Percentiles rank a stretch among this genome's conserved stretches.
These are phyloP conservation scores for Myriosclerotinia duriaeana DNA, from an alignment of 2,329 filamentous ascomycete genomes.

Conservation along the genomic window DNA sequence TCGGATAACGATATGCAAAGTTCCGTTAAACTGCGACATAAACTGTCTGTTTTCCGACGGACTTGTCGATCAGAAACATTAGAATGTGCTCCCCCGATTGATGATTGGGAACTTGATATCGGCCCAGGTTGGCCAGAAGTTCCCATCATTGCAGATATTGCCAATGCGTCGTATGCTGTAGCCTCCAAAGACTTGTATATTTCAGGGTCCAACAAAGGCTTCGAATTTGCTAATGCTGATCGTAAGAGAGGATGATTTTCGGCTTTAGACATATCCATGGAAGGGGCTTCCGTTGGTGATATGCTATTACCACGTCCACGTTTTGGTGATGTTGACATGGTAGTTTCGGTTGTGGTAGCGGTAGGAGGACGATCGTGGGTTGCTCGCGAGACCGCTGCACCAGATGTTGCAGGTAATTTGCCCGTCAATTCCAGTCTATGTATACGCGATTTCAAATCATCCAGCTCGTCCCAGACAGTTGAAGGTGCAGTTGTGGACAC, in stretches of 20 bases:
- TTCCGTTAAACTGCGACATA: conserved; percentile 91
- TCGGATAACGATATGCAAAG: conserved; percentile 82
- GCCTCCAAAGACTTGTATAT: conserved; percentile 79
- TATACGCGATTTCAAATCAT: conserved; percentile 92
- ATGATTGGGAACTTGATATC: conserved; percentile 59
- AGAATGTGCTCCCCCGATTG: conserved; percentile 41
- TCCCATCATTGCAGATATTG: conserved; percentile 75
- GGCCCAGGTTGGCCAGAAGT: conserved; percentile 66
- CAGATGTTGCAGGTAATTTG: conserved; percentile 79
- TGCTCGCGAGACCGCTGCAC: conserved; percentile 65
- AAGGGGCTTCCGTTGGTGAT: conserved; percentile 48
- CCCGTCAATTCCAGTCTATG: conserved; percentile 86
- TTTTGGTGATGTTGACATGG: conserved; percentile 86
- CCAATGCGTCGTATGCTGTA: conserved; percentile 77
- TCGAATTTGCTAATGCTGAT: conserved; percentile 77
- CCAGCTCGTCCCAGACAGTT: conserved; percentile 96
- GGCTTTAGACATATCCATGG: conserved; percentile 45
- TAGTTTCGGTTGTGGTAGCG: conserved; percentile 87
- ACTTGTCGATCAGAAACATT: conserved; percentile 76
- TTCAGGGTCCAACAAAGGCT: conserved; percentile 64
- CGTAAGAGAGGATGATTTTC: conserved; percentile 77
- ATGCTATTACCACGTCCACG: conserved; percentile 55
- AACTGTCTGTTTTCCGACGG: conserved; percentile 84
- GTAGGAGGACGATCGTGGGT: conserved; percentile 79
- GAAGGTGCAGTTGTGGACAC: conserved; percentile 85